Evolutionary conservation across 768 basidiomycete species (phyloP), one percentile per base, ranked within the genome.

Genomic region (Pleurotus pulmonarius): DNA sequence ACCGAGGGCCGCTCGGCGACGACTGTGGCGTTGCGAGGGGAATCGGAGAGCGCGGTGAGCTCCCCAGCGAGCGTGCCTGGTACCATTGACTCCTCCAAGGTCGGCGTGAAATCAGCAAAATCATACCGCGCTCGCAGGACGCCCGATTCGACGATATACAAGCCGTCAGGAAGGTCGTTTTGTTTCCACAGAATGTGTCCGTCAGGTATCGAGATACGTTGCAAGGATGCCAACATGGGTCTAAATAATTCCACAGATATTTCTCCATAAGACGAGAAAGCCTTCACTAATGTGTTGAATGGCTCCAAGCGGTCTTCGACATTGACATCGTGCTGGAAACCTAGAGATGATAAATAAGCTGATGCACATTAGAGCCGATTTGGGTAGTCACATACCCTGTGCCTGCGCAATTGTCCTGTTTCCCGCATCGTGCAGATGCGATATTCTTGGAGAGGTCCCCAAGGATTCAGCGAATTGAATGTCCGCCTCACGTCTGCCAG

Each of bases 51-150:
- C 38, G 89, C 90, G 0, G 92, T 87, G 52, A 99, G 69, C 70
- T 98, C 96, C 0, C 96, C 96, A 8, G 95, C 92, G 2, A 98
- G 73, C 0, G 94, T 93, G 2, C 94, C 95, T 3, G 92, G 85
- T 0, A 95, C 92, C 94, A 96, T 96, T 1, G 89, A 91, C 72
- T 96, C 94, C 64, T 90, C 87, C 48, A 93, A 84, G 4, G 71
- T 67, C 22, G 82, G 80, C 5, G 82, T 73, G 60, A 89, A 82
- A 48, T 84, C 84, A 2, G 83, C 84, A 65, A 94, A 95, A 45
- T 75, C 70, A 70, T 98, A 98, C 16, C 80, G 80, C 0, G 95
- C 96, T 8, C 90, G 78, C 29, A 99, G 76, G 29, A 93, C 82
- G 6, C 96, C 96, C 0, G 86, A 81, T 63, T 97, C 88, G 61